Evolutionary conservation across 768 basidiomycete species (phyloP).

Genomic region (Mycena chlorophos): DNA sequence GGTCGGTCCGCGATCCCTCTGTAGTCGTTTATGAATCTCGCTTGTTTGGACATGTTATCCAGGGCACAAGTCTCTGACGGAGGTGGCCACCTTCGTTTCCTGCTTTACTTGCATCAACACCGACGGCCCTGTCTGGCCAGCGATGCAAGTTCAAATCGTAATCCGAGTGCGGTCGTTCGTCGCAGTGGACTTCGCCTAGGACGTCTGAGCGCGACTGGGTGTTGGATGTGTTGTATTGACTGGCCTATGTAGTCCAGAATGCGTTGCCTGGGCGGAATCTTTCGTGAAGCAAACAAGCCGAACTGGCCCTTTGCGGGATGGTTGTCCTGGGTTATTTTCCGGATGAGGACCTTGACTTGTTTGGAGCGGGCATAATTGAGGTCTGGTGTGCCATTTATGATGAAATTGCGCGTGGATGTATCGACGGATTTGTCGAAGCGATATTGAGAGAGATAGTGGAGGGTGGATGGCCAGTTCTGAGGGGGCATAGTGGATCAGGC

Average conservation of each 20-base stretch:
- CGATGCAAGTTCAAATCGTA: constrained; percentile 81
- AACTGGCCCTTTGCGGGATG: constrained; percentile 74
- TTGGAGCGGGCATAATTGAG: constrained; percentile 10
- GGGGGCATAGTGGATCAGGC: not conserved
- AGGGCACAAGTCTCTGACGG: not conserved
- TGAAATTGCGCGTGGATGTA: constrained; percentile 36
- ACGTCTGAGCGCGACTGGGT: not conserved
- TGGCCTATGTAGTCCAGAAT: constrained; percentile 76
- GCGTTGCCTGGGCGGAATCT: constrained; percentile 48
- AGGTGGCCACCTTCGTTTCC: constrained; percentile 76
- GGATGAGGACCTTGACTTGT: constrained; percentile 49
- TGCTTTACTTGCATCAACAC: constrained; percentile 70
- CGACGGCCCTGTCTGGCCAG: constrained; percentile 59
- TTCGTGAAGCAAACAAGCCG: constrained; percentile 70
- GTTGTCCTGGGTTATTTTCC: constrained; percentile 62
- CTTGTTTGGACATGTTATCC: constrained; percentile 23
- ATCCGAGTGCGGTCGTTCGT: constrained; percentile 71
- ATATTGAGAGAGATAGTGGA: too few species aligned
- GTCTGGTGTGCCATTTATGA: constrained; percentile 31
- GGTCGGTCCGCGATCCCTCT: constrained; percentile 70
- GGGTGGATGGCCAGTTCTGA: constrained; percentile 21
- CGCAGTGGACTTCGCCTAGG: constrained; percentile 77
- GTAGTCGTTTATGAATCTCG: constrained; percentile 89
- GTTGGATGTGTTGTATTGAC: not conserved
- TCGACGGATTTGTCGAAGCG: constrained; percentile 62